Percentiles rank a stretch among this genome's conserved stretches.
Conservation (phyloP, 2,329 filamentous ascomycete species). For the Aspergillus intermedius region DNA sequence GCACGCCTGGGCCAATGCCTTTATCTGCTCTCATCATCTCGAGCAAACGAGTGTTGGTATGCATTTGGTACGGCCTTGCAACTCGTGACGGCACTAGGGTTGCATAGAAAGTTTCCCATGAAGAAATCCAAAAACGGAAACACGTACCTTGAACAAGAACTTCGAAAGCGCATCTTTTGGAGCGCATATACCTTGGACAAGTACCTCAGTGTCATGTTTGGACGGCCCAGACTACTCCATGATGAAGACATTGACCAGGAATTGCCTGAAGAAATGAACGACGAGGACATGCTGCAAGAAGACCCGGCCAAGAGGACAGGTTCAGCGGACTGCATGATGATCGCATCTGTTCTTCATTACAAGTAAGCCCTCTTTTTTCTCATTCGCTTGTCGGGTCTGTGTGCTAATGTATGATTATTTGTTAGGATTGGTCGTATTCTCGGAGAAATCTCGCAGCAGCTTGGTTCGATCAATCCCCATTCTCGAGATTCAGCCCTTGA, state of each 20-base stretch:
- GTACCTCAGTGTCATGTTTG: constrained; percentile 58
- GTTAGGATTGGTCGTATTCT: constrained; percentile 46
- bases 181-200: constrained; percentile 57
- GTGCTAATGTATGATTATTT: not conserved
- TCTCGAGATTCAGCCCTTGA: constrained; percentile 26
- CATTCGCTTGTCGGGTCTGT: not conserved
- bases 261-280: constrained; percentile 50
- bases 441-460: constrained; percentile 42
- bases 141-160: constrained; percentile 40
- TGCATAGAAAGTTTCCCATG: constrained; percentile 29
- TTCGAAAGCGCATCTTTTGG: constrained; percentile 57
- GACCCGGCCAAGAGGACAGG: constrained; percentile 31
- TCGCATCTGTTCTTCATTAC: constrained; percentile 33
- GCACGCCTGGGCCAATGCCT: constrained; percentile 53
- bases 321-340: constrained; percentile 34
- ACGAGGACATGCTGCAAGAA: constrained; percentile 49
- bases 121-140: constrained; percentile 23
- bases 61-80: constrained; percentile 53
- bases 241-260: constrained; percentile 60
- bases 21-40: constrained; percentile 53
- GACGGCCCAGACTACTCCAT: constrained; percentile 54
- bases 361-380: constrained; percentile 16
- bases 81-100: constrained; percentile 43
- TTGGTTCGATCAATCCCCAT: constrained; percentile 30
- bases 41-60: constrained; percentile 57